Base-by-base conservation (phyloP, 495 filamentous ascomycete species). In the Mytilinidion resinicola region DNA sequence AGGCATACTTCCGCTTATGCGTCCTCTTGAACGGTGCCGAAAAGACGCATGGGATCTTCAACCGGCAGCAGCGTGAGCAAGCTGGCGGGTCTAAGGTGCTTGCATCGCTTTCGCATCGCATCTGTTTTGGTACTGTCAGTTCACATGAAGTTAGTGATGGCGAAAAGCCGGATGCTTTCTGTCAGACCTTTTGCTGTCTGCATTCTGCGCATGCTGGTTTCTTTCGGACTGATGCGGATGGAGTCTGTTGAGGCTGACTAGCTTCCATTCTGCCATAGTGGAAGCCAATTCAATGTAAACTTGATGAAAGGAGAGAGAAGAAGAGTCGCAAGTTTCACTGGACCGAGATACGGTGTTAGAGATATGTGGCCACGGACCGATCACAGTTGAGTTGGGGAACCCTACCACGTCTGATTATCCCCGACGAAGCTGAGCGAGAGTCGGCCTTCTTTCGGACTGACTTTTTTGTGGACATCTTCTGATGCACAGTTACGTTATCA, bases 141-240 rank as follows among this genome's bases (percentile, higher is more conserved):
- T 33, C 12, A 35, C 30, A 52, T 35, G 30, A 11, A 33, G 10
- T 1, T 4, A 14, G 11, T 4, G 4, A 30, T 30, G 17, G 21
- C 49, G 11, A 52, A 52, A 1, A 4, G 11, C 49, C 14, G 49
- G 3, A 35, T 17, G 17, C 30, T 35, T 19, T 36, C 49, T 30
- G 49, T 36, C 49, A 35, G 30, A 52, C 49, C 49, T 52, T 52
- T 52, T 52, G 49, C 34, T 52, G 49, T 52, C 49, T 52, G 49
- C 49, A 52, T 52, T 52, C 49, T 52, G 49, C 49, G 49, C 49
- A 52, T 52, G 49, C 49, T 35, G 49, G 21, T 35, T 52, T 52
- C 49, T 52, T 52, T 52, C 49, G 17, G 33, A 52, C 49, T 35
- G 49, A 35, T 35, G 33, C 17, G 19, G 17, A 11, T 36, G 21